Evolutionary conservation across 176 grass and related monocot species (phyloP), one percentile per base, ranked within the genome.

Genomic region (Carex myosuroides): DNA sequence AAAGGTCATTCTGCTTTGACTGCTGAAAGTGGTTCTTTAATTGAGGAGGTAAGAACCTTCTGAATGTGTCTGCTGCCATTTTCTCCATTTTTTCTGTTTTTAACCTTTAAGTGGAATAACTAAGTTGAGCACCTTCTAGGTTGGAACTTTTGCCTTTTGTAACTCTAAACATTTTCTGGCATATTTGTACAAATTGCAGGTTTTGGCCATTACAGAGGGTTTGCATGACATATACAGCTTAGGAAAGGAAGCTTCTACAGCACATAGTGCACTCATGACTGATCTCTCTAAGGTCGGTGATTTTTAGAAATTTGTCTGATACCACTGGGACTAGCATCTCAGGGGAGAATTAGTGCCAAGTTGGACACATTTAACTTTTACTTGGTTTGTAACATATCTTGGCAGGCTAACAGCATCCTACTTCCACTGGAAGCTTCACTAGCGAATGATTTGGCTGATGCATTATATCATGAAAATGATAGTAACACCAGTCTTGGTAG

Each of bases 1-100:
- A 94, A 91, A 82, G 91, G 92, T 13, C 89, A 86, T 59, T 91
- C 95, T 89, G 91, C 95, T 82, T 90, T 98, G 89, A 98, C 92
- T 90, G 82, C 91, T 85, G 95, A 98, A 88, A 94, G 95, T 89
- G 95, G 92, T 87, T 92, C 92, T 50, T 92, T 98, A 86, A 89
- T 98, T 1, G 95, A 98, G 80, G 95, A 98, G 95, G 95, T 98
- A 98, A 41, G 50, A 32, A 56, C 48, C 24, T 56, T 77, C 50
- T 8, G 48, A 77, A 56, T 77, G 13, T 30, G 46, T 12, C 32
- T 77, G 11, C 42, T 24, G 70, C 39, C 18, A 50, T 24, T 50
- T 13, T 70, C 17, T 42, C n/a, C 67, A 70, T 70, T 71, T 78
- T 41, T 79, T 32, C 55, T 84, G 79, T 83, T 89, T 74, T 81